Evolutionary conservation across 2,329 filamentous ascomycete genomes (phyloP).

Genomic region (Apiospora pterosperma): DNA sequence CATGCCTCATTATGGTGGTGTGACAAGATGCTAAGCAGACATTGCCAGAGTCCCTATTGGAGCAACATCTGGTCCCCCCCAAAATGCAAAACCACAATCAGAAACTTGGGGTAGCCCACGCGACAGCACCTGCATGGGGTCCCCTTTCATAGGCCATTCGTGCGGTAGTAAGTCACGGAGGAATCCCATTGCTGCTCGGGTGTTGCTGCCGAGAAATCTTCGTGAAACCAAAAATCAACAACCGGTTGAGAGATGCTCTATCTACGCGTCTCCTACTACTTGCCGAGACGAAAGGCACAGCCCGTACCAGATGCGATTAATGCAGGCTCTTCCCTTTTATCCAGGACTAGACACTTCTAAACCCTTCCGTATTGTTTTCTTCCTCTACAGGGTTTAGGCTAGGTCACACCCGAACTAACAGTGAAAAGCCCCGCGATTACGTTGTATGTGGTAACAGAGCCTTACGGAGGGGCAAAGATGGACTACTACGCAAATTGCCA

Average conservation of each 20-base stretch:
- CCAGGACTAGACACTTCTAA: neutral
- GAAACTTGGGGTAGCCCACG: constrained; percentile 1
- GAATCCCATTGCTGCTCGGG: neutral
- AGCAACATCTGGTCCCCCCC: neutral
- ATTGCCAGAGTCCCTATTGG: neutral
- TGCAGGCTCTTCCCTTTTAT: neutral
- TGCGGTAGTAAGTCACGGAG: neutral
- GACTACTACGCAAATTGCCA: too few species aligned
- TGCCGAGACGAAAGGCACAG: too few species aligned
- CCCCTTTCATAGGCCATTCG: neutral
- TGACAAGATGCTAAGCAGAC: neutral
- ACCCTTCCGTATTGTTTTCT: neutral
- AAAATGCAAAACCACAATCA: neutral
- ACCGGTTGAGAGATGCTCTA: neutral
- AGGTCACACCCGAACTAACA: neutral
- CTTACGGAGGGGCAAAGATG: neutral
- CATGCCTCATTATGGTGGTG: too few species aligned
- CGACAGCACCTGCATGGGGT: neutral
- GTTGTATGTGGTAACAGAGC: constrained; percentile 1
- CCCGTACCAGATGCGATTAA: neutral
- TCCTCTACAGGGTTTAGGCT: neutral
- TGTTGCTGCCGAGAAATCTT: neutral
- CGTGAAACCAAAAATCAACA: neutral
- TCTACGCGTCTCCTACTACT: neutral
- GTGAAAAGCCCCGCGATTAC: neutral